Evolutionary conservation across 2,329 filamentous ascomycete genomes (phyloP), one percentile per base, ranked within the genome.

Genomic region (Huntiella bhutanensis): DNA sequence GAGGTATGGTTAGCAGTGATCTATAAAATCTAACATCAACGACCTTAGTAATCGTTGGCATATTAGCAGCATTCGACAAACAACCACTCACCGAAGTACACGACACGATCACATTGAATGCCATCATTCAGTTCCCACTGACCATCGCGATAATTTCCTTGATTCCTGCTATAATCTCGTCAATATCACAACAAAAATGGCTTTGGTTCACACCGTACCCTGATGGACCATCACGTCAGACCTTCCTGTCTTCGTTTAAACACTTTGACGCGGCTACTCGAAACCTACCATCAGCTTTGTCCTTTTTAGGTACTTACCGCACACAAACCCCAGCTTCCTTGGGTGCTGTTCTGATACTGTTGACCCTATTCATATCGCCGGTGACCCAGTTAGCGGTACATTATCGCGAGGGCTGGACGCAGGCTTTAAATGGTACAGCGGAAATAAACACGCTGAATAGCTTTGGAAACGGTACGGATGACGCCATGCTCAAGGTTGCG

Each of bases 161-260:
- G 35, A 44, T 55, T 4, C 50, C 55, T 6, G 53, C 56, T 3
- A 45, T 59, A 15, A 46, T 48, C 2, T 55, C 58, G 47, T 55
- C 54, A 7, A 51, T 60, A 28, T 54, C 54, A 4, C 57, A 60
- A 53, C 54, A 57, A 41, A 60, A 57, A 47, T 59, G 58, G 57
- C 58, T 59, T 48, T 58, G 54, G 51, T 58, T 59, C 44, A 12
- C 28, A 12, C 28, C 41, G 34, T 3, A 28, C 4, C 22, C 11
- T 13, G 11, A 13, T 12, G 28, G 17, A 1, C 28, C 12, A 12
- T 10, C 22, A 7, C 22, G 22, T 28, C 54, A 53, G 6, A 45
- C 55, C 1, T 58, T 34, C 37, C 43, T 49, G n/a, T 46, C 48
- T 11, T 57, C 59, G 45, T 58, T 57, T n/a, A 41, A 52, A 36